Base-by-base conservation (phyloP, 768 basidiomycete genomes). In the Termitomyces sp. region DNA sequence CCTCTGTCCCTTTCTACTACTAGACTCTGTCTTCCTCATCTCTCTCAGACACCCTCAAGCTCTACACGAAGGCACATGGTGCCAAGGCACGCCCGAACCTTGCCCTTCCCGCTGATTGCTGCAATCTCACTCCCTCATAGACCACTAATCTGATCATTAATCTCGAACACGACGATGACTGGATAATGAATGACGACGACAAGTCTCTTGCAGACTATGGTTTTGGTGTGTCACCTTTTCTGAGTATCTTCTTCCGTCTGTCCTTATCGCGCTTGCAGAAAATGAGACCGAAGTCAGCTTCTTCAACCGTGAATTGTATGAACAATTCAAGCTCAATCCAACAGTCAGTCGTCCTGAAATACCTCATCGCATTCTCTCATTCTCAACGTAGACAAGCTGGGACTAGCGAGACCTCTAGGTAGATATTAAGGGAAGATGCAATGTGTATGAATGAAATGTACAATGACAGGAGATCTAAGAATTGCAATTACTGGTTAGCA, bases 111-210 rank as follows among this genome's bases (percentile, higher is more conserved):
- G 40, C 43, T 49, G 16, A 35, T 42, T 54, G 56, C 45, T 47
- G 6, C 35, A 58, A 38, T 32, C 45, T 40, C 38, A 58, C 30
- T 3, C 6, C 28, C 38, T 57, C 51, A 16, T 65, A 98, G 96
- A 96, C 95, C 1, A 90, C 90, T 33, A 98, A 99, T 74, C 79
- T 99, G 30, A 98, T 99, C 72, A 98, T 99, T 68, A 99, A 99
- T 71, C 81, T 98, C 57, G 94, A 97, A 66, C 83, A 95, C 66
- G 96, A 98, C 66, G 96, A 98, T 58, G 90, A 93, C 9, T 96
- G 94, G 91, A 91, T 98, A 60, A 72, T 94, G 16, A 74, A 82
- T 48, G 85, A 93, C 61, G 87, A 87, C 42, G 68, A 68, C 8
- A 82, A 80, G 65, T 77, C 75, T 0, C 78, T 99, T n/a, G 83